Evolutionary conservation across 2,329 filamentous ascomycete genomes (phyloP).

Genomic region (Arthrobotrys sinensis): DNA sequence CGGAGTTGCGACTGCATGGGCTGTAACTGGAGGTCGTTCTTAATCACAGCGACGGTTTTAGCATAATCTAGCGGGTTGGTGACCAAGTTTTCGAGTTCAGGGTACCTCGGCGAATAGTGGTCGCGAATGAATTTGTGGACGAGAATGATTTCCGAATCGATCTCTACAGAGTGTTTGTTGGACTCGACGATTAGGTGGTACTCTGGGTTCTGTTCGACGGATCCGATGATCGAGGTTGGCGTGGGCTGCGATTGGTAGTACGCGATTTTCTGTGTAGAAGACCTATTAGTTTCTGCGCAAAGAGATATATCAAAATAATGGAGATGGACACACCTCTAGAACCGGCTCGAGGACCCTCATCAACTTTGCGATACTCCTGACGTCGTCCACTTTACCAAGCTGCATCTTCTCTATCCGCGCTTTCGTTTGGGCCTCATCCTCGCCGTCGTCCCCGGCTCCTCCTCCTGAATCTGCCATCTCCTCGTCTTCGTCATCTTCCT

Average conservation of each 20-base stretch:
- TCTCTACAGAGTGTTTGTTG: slow-evolving; percentile 89
- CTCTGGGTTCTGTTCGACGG: slow-evolving; percentile 91
- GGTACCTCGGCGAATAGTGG: slow-evolving; percentile 93
- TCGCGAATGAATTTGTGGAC: slow-evolving; percentile 98
- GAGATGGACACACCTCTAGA: slow-evolving; percentile 79
- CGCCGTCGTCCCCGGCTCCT: slow-evolving; percentile 70
- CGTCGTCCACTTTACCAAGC: slow-evolving; percentile 80
- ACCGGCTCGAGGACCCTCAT: slow-evolving; percentile 87
- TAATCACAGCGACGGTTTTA: slow-evolving; percentile 92
- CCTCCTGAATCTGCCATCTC: slow-evolving; percentile 48
- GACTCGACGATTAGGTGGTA: slow-evolving; percentile 90
- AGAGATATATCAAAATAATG: slow-evolving; percentile 65
- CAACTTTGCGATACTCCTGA: slow-evolving; percentile 82
- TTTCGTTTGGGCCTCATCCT: slow-evolving; percentile 80
- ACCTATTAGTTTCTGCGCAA: slow-evolving; percentile 71
- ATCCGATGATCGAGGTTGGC: slow-evolving; percentile 79
- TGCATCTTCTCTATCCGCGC: slow-evolving; percentile 87
- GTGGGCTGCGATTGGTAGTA: slow-evolving; percentile 80
- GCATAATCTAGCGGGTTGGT: slow-evolving; percentile 95
- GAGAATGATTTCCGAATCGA: slow-evolving; percentile 90
- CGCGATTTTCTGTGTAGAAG: slow-evolving; percentile 78
- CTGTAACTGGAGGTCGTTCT: slow-evolving; percentile 85
- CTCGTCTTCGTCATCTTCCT: slow-evolving; percentile 76
- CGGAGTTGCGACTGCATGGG: slow-evolving; percentile 86
- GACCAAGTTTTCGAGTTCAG: slow-evolving; percentile 90